Conservation (phyloP, 495 filamentous ascomycete genomes). For the Margaritispora aquatica region DNA sequence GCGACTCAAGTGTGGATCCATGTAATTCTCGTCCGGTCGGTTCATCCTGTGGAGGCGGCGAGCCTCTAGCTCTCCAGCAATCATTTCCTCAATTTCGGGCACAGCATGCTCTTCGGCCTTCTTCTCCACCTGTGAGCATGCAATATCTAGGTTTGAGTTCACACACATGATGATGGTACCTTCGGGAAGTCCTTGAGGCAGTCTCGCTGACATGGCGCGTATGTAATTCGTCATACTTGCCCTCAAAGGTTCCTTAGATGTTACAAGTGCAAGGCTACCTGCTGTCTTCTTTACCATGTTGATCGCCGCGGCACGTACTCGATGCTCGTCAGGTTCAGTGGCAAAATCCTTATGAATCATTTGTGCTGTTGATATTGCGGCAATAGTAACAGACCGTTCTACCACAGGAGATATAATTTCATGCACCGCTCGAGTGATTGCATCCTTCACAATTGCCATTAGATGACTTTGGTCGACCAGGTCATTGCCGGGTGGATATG, state of each 20-base stretch:
- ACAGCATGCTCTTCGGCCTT: slow-evolving; percentile 89
- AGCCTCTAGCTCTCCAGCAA: slow-evolving; percentile 66
- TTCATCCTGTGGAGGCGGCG: slow-evolving; percentile 65
- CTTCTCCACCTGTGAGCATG: slow-evolving; percentile 87
- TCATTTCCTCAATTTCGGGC: slow-evolving; percentile 88
- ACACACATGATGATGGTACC: slow-evolving; percentile 94
- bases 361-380: slow-evolving; percentile 88
- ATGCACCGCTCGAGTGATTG: slow-evolving; percentile 79
- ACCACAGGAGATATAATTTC: slow-evolving; percentile 97
- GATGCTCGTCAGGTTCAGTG: slow-evolving; percentile 83
- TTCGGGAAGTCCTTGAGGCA: slow-evolving; percentile 71
- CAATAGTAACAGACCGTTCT: slow-evolving; percentile 94
- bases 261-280: slow-evolving; percentile 90
- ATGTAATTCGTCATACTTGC: slow-evolving; percentile 97
- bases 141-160: slow-evolving; percentile 92
- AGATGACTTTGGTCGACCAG: slow-evolving; percentile 64
- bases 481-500: slow-evolving; percentile 69
- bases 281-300: slow-evolving; percentile 90
- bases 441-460: slow-evolving; percentile 73
- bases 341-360: slow-evolving; percentile 95
- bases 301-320: slow-evolving; percentile 74
- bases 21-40: slow-evolving; percentile 73
- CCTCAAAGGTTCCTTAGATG: slow-evolving; percentile 91
- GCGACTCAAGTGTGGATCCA: slow-evolving; percentile 70
- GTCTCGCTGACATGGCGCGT: slow-evolving; percentile 66